These are phyloP conservation scores for Botrytis elliptica DNA, from an alignment of 2,329 filamentous ascomycete genomes.

Conservation along the genomic window DNA sequence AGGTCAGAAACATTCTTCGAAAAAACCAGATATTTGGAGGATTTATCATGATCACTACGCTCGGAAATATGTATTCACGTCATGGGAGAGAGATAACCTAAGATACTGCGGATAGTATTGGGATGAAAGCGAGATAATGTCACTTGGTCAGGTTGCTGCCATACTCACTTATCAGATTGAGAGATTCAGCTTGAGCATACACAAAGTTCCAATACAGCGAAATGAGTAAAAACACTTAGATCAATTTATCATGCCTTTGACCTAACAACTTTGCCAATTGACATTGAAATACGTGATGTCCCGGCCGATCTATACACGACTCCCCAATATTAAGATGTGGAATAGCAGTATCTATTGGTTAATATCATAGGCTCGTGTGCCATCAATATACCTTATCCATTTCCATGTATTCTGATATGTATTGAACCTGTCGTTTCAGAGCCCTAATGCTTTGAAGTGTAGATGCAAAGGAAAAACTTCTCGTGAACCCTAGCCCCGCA, in stretches of 20 bases:
- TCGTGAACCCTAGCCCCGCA: too few relatives aligned
- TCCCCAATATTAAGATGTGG: background rate
- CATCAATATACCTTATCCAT: accelerated
- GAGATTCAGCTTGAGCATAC: background rate
- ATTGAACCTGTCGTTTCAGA: background rate
- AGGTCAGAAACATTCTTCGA: background rate
- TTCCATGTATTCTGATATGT: background rate
- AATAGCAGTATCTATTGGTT: accelerated
- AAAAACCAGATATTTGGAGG: background rate
- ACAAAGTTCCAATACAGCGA: background rate
- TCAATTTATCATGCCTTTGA: background rate
- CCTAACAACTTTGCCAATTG: accelerated
- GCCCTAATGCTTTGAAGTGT: background rate
- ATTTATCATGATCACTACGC: background rate
- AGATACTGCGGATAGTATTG: background rate
- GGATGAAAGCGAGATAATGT: background rate
- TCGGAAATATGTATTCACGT: background rate
- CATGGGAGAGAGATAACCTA: background rate
- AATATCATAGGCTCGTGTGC: accelerated
- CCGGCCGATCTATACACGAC: background rate
- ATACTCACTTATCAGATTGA: background rate
- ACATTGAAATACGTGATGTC: background rate
- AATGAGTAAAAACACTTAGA: accelerated
- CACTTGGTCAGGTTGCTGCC: background rate
- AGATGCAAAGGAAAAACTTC: background rate